Evolutionary conservation across 306 rosid species (phyloP), one percentile per base, ranked within the genome.

Genomic region (Elaeagnus macrophylla): DNA sequence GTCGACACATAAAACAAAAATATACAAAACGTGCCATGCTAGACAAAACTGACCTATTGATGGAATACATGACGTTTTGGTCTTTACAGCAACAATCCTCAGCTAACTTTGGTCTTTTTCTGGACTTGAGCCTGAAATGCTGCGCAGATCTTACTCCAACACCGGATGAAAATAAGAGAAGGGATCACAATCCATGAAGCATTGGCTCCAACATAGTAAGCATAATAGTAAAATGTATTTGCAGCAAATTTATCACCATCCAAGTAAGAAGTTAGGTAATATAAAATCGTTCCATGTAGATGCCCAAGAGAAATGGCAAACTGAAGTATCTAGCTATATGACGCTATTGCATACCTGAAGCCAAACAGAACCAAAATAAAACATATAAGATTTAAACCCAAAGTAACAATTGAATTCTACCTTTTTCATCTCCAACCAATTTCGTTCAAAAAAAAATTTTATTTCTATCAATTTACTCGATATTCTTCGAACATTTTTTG

Each of bases 281-380:
- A 91, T 13, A 82, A 73, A 35, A 67, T 73, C 35, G 79, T 67
- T 67, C 95, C 96, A 7, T 91, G 87, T 10, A 93, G 82, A 75
- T 93, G 99, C 12, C 96, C 85, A 64, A 93, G 54, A 43, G 87
- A 93, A 65, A 93, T 66, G 44, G 89, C 89, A 25, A 93, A 81
- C 71, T 91, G 96, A 60, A 91, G 89, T 48, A 87, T 75, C 56
- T 84, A 77, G 61, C 93, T 76, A 51, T 87, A 87, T 17, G 99
- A 61, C 19, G 85, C 85, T 61, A 87, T 84, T n/a, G 99, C 95
- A 11, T 84, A 80, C 61, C 95, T 86, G 85, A 25, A 25, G 32
- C 36, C 46, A 77, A 71, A 10, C 56, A 67, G 11, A 11, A 51
- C 1, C 39, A n/a, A 62, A 48, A 9, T 7, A 19, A 39, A 25